Base-by-base conservation (phyloP, 2,329 filamentous ascomycete genomes). In the Fusarium chaquense region DNA sequence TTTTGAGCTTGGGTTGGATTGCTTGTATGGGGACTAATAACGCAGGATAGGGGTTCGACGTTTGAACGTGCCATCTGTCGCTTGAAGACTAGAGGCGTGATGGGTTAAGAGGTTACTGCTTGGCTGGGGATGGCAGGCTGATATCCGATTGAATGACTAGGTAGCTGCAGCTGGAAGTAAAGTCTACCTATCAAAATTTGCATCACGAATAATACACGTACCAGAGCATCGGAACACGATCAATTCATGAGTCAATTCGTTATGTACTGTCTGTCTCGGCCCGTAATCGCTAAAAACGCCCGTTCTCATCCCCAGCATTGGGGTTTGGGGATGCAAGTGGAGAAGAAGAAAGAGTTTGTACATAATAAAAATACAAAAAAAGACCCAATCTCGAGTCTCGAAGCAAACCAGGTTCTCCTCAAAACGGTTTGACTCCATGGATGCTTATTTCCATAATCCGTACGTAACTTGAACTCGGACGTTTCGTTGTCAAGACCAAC, bases 401-500 rank as follows among this genome's bases (percentile, higher is more conserved):
- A 22, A 52, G 49, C 35, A 40, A 35, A 50, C 64, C 30, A 61
- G 67, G 67, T 70, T 70, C 67, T 70, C 67, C 53, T 70, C 61
- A 65, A 54, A 43, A 24, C 60, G 28, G 65, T 36, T 62, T 50
- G 51, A 58, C 36, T n/a, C 65, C 41, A 45, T 20, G 22, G 30
- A 70, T 69, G 66, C 67, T 69, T 69, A 67, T 69, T 70, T 67
- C 24, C 35, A 52, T 58, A 62, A 11, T 45, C 26, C 35, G 38
- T 62, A 65, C 62, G 62, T 65, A 65, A 66, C 62, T 28, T 28
- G 22, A 62, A 61, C 59, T 60, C 6, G 40, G 20, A 24, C 40
- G 10, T 20, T 20, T 20, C 20, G 20, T 30, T 30, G 28, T 30
- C 9, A 26, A 5, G 20, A 18, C 8, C 16, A 26, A n/a, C 9